Evolutionary conservation across 1,284 basidiomycete species (phyloP).

Genomic region (Wolfiporia cocos): DNA sequence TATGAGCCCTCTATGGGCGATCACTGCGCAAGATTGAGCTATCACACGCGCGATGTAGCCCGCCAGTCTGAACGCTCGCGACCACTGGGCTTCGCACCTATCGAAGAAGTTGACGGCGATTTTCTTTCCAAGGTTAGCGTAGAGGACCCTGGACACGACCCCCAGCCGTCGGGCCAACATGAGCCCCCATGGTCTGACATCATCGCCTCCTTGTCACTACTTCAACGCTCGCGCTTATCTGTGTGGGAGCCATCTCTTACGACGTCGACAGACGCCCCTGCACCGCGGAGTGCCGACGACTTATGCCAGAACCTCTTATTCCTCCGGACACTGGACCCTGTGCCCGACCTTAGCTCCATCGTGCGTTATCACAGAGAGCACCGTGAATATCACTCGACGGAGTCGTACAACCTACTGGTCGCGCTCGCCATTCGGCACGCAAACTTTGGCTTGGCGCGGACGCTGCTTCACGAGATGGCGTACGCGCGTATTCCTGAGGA

Average conservation of each 20-base stretch:
- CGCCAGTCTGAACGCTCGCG: too few species aligned
- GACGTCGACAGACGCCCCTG: too few species aligned
- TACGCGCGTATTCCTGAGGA: constrained; percentile 20
- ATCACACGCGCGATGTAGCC: too few species aligned
- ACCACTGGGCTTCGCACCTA: too few species aligned
- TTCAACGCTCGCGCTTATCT: too few species aligned
- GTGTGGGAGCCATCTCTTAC: too few species aligned
- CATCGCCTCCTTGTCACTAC: constrained; percentile 2
- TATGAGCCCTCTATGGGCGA: too few species aligned
- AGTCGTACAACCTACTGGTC: constrained; percentile 30
- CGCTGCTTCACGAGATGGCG: constrained; percentile 26
- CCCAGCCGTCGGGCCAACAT: constrained; percentile 6
- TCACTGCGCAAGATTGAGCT: too few species aligned
- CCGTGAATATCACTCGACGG: constrained; percentile 19
- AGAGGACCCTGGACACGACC: constrained; percentile 1
- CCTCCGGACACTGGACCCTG: constrained; percentile 24
- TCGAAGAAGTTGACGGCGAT: too few species aligned
- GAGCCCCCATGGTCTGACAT: constrained; percentile 20
- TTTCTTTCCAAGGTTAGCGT: too few species aligned
- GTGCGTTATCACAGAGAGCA: constrained; percentile 16
- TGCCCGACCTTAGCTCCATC: constrained; percentile 9
- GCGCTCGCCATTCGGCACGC: constrained; percentile 26
- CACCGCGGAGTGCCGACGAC: constrained; percentile 11
- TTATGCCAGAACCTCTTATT: constrained; percentile 42
- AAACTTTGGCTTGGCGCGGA: constrained; percentile 21